phyloP scores from a whole-genome alignment of 1,284 basidiomycete species.

The Pseudozyma sp. region DNA sequence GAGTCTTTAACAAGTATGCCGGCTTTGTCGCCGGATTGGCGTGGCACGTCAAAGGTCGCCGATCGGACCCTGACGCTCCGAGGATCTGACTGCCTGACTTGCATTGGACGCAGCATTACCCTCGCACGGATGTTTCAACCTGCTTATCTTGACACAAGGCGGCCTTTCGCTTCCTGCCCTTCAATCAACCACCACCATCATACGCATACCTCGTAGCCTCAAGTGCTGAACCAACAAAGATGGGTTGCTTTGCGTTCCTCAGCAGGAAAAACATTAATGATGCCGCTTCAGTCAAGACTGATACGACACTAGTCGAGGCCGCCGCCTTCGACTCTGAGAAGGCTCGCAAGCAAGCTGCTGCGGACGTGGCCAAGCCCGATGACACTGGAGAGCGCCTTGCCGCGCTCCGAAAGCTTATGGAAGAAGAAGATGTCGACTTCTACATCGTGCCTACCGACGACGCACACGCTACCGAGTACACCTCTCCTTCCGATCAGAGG shows the following conservation, averaged over 20 bases:
- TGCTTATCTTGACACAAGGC: background rate
- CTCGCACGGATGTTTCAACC: conserved; percentile 11
- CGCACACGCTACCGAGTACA: conserved; percentile 88
- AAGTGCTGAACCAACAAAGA: conserved; percentile 8
- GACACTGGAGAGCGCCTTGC: conserved; percentile 71
- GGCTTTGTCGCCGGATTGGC: background rate
- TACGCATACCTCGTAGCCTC: background rate
- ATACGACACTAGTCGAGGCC: conserved; percentile 38
- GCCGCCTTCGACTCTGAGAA: conserved; percentile 16
- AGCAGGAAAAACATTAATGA: conserved; percentile 21
- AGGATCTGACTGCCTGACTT: background rate
- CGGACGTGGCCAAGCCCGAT: conserved; percentile 21
- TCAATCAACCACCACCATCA: background rate
- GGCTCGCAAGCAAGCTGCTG: conserved; percentile 10
- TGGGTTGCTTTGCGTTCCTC: conserved; percentile 48
- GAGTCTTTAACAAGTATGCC: too few species aligned
- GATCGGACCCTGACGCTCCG: conserved; percentile 22
- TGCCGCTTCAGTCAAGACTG: conserved; percentile 34
- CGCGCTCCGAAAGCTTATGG: conserved; percentile 70
- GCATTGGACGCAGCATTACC: background rate
- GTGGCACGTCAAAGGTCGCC: conserved; percentile 4
- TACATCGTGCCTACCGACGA: conserved; percentile 82
- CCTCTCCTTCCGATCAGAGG: conserved; percentile 82
- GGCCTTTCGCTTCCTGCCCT: background rate
- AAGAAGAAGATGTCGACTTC: conserved; percentile 46